These are phyloP conservation scores for Phytopythium chamaehyphon DNA, from an alignment of 352 stramenopile genomes.

Conservation along the genomic window DNA sequence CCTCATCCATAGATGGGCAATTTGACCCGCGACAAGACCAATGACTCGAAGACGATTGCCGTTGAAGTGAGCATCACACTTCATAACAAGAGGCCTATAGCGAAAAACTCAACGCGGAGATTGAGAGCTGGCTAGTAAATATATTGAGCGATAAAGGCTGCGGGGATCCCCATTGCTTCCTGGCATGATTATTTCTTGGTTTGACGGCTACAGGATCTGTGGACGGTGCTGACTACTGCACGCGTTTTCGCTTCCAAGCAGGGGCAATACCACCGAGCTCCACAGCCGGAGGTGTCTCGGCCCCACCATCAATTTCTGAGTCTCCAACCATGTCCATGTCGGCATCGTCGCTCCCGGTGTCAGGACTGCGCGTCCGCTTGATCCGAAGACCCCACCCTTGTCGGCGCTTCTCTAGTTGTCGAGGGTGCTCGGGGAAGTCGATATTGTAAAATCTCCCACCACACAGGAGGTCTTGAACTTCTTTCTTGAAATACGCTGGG, in stretches of 20 bases:
- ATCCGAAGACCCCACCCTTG: slow-evolving; percentile 45
- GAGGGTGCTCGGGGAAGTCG: slow-evolving; percentile 57
- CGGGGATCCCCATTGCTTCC: not conserved
- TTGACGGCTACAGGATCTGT: not conserved
- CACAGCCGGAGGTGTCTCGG: slow-evolving; percentile 29
- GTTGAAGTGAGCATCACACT: no score
- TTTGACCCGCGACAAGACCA: no score
- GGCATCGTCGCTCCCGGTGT: slow-evolving; percentile 15
- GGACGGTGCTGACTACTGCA: slow-evolving; percentile 25
- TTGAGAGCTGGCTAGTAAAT: slow-evolving; percentile 4
- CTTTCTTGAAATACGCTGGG: slow-evolving; percentile 38
- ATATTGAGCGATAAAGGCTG: not conserved
- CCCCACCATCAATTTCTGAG: slow-evolving; percentile 12
- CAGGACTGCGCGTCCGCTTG: slow-evolving; percentile 47
- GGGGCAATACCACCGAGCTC: slow-evolving; percentile 28
- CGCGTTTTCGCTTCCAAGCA: slow-evolving; percentile 59
- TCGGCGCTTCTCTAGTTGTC: slow-evolving; percentile 48
- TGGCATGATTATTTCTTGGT: not conserved
- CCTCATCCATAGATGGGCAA: no score
- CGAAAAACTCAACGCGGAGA: no score
- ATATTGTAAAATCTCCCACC: slow-evolving; percentile 55
- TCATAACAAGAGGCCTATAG: no score
- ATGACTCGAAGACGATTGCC: no score
- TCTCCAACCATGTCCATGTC: slow-evolving; percentile 31
- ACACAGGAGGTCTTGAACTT: slow-evolving; percentile 63